A percentile compares a stretch with the other conserved stretches of the same genome.
These are phyloP conservation scores for Solanum pennellii DNA, from an alignment of 257 asterid genomes.

Conservation along the genomic window DNA sequence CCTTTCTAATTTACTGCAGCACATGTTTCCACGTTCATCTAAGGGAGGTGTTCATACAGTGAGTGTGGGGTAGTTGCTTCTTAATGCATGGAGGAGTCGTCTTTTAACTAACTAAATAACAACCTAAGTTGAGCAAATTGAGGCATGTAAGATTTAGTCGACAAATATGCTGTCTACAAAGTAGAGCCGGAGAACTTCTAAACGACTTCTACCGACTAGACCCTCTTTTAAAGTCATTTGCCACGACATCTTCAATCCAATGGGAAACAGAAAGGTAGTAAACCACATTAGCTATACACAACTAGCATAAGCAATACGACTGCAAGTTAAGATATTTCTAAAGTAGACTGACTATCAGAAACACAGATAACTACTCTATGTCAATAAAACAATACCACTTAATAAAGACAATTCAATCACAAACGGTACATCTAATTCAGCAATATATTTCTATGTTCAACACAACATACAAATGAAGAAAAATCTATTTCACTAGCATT, in stretches of 20 bases:
- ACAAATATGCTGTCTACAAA: not conserved
- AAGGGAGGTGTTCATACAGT: not conserved
- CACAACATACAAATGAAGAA: not conserved
- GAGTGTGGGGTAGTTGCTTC: not conserved
- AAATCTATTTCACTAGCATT: not conserved
- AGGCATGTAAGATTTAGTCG: not conserved
- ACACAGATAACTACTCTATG: not conserved
- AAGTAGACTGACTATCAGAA: not conserved
- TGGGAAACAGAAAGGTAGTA: not conserved
- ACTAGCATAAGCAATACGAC: not conserved
- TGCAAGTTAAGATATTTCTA: not conserved
- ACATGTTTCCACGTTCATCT: not conserved
- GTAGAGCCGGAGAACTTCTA: not conserved
- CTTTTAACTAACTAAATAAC: not conserved
- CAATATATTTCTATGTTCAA: not conserved
- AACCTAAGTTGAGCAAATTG: not conserved
- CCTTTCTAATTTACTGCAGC: not conserved
- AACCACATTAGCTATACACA: not conserved
- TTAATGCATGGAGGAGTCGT: not conserved
- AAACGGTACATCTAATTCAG: not conserved
- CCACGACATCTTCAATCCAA: not conserved
- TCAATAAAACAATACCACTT: not conserved
- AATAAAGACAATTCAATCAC: not conserved
- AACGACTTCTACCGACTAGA: not conserved
- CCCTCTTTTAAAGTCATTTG: not conserved